These are phyloP conservation scores for Allium fistulosum DNA, from an alignment of 106 monocot genomes.

Conservation along the genomic window DNA sequence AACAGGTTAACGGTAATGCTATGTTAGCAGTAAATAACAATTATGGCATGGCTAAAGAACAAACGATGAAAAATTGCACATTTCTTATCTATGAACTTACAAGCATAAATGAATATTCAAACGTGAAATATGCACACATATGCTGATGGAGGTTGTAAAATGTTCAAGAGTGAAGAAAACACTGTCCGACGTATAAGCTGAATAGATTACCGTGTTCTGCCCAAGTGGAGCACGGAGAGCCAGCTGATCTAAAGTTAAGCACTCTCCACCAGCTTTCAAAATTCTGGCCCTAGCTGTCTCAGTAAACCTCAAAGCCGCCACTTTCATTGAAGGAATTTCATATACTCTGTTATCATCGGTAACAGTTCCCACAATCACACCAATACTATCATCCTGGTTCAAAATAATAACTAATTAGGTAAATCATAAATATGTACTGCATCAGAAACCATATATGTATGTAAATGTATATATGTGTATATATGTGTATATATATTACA, in stretches of 20 bases:
- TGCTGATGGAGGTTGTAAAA: no score
- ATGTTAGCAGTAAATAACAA: no score
- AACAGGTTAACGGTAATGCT: background rate
- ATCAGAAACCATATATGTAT: no score
- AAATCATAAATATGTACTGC: no score
- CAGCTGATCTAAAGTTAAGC: slow-evolving; percentile 85
- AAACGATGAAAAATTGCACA: no score
- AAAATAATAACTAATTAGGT: background rate
- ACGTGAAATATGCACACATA: no score
- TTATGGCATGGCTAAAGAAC: no score
- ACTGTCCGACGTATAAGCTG: no score
- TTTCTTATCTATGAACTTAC: no score
- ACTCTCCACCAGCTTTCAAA: slow-evolving; percentile 80
- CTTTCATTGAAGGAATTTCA: slow-evolving; percentile 77
- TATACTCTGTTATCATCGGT: slow-evolving; percentile 77
- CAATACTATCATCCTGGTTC: slow-evolving; percentile 48
- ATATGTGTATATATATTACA: no score
- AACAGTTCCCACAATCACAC: slow-evolving; percentile 78
- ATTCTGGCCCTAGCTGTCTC: slow-evolving; percentile 85
- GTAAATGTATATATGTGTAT: no score
- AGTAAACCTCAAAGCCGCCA: slow-evolving; percentile 76
- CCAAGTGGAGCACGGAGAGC: slow-evolving; percentile 78
- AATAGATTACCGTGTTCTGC: slow-evolving; percentile 50
- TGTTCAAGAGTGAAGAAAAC: background rate
- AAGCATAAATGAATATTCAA: no score